Evolutionary conservation across 345 rosid genomes (phyloP).

Genomic region (Nephelium lappaceum): DNA sequence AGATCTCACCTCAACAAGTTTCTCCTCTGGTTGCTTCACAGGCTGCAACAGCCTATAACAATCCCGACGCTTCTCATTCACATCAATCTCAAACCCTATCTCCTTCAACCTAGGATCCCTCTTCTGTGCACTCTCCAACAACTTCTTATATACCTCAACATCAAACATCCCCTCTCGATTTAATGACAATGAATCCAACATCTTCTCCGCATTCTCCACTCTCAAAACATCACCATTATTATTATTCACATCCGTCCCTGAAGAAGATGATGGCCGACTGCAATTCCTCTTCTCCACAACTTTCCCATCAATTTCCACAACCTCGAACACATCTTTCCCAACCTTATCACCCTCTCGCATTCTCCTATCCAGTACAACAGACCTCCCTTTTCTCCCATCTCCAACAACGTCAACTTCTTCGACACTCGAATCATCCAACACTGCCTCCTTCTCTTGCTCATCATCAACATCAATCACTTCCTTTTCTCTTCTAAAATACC

Average conservation of each 20-base stretch:
- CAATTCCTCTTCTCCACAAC: conserved; percentile 38
- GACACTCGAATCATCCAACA: conserved; percentile 59
- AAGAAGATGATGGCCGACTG: conserved; percentile 34
- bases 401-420: conserved; percentile 50
- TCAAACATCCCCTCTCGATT: conserved; percentile 28
- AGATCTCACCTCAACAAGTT: conserved; percentile 37
- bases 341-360: not conserved
- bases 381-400: conserved; percentile 35
- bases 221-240: conserved; percentile 38
- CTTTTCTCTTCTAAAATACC: conserved; percentile 36
- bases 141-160: conserved; percentile 65
- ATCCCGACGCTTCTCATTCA: conserved; percentile 46
- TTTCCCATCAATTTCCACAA: conserved; percentile 34
- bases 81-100: conserved; percentile 61
- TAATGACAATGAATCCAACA: conserved; percentile 47
- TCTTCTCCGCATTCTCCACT: conserved; percentile 47
- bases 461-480: conserved; percentile 50
- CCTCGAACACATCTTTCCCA: conserved; percentile 1
- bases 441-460: conserved; percentile 35
- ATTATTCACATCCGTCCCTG: conserved; percentile 39
- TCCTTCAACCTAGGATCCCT: conserved; percentile 46
- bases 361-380: conserved; percentile 27
- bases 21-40: conserved; percentile 45
- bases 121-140: conserved; percentile 57
- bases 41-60: conserved; percentile 46